phyloP scores from a whole-genome alignment of 73 alveolate species.

The Diophrys sp. region DNA sequence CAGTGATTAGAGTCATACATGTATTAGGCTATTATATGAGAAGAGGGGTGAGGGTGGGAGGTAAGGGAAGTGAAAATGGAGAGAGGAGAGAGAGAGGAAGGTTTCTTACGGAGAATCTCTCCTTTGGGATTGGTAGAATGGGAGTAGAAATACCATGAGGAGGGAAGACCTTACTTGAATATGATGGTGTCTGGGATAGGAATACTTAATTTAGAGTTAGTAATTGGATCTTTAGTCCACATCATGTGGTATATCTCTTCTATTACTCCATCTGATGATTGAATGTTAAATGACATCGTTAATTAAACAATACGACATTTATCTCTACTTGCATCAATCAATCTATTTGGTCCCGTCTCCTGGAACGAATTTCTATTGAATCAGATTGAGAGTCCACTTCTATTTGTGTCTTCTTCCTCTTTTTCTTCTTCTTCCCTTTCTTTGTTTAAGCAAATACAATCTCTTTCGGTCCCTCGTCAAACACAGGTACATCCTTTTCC shows the following conservation, averaged over 20 bases:
- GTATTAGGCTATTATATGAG: not conserved
- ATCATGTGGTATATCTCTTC: constrained; percentile 68
- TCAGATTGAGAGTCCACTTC: too few relatives aligned
- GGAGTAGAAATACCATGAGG: constrained; percentile 87
- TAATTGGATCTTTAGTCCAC: constrained; percentile 73
- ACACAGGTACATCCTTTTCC: too few relatives aligned
- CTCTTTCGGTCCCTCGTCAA: too few relatives aligned
- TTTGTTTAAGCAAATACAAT: too few relatives aligned
- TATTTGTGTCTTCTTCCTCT: too few relatives aligned
- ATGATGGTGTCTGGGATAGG: constrained; percentile 81
- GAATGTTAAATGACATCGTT: not conserved
- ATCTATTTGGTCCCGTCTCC: too few relatives aligned
- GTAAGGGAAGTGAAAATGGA: not conserved
- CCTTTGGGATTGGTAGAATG: constrained; percentile 17
- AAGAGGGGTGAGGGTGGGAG: not conserved
- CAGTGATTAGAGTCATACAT: not conserved
- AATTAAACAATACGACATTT: too few relatives aligned
- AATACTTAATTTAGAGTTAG: constrained; percentile 64
- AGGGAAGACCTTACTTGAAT: constrained; percentile 76
- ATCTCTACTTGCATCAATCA: too few relatives aligned
- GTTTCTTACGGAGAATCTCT: not conserved
- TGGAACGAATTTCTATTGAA: too few relatives aligned
- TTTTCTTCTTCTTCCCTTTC: too few relatives aligned
- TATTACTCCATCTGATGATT: constrained; percentile 73
- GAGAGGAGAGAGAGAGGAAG: too few relatives aligned